Evolutionary conservation across 2,329 filamentous ascomycete species (phyloP), one percentile per base, ranked within the genome.

Genomic region (Nemania sp.): DNA sequence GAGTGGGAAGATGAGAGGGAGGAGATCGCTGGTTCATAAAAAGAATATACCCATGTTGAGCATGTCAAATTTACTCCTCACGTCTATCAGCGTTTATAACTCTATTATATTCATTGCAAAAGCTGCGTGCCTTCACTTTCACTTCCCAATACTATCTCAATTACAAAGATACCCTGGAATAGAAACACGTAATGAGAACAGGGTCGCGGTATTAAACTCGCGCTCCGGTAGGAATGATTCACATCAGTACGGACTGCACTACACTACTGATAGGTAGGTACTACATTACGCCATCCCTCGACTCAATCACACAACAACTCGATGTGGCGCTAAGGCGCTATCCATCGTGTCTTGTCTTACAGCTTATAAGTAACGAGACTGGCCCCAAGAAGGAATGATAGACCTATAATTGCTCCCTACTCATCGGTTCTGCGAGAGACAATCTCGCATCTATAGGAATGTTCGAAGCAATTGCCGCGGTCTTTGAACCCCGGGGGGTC

Each of bases 1-100:
- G 80, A 83, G 42, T 84, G 80, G 80, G 80, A 84, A 67, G 80
- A 83, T 32, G 80, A 83, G 64, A 69, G 68, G 29, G 67, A 67
- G n/a, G 69, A 72, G 58, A 71, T 69, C 37, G 68, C 68, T 25
- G 69, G 65, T 47, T 65, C 63, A 48, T 66, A 49, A 64, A 37
- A 39, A 46, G 35, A 59, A 57, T 60, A 64, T 59, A 55, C 53
- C 62, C 56, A 52, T 57, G 20, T 7, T 42, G 12, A 39, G 54
- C 13, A 25, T 32, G n/a, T 42, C 21, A 15, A 40, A 54, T 40
- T 18, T 39, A 21, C 25, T 17, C 54, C 13, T 45, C 34, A 32
- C 34, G 20, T 39, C 15, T 43, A 52, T 57, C 12, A n/a, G 50
- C 18, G 29, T 32, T n/a, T 20, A 48, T 21, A 15, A 37, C 17